A percentile compares a stretch with the other conserved stretches of the same genome.
Conservation (phyloP, 176 grass and related monocot genomes). For the Puccinellia tenuiflora region DNA sequence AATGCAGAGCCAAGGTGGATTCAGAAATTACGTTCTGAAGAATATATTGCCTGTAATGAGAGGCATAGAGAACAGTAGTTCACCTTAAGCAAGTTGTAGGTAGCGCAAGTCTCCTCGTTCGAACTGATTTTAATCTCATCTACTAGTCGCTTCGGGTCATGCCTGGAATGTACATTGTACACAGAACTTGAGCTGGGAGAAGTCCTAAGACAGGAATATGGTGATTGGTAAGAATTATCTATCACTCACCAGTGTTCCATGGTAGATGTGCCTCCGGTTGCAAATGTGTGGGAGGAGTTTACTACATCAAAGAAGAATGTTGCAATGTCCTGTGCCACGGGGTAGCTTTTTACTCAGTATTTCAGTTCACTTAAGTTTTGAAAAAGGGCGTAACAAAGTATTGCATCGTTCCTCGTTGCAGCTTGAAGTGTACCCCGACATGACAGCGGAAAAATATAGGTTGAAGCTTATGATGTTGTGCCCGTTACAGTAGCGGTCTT, state of each 20-base stretch:
- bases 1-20: background rate
- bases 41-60: background rate
- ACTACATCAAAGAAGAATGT: constrained; percentile 69
- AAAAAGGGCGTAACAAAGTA: background rate
- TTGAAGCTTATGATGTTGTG: background rate
- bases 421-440: background rate
- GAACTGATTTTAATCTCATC: constrained; percentile 61
- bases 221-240: background rate
- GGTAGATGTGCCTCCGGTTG: constrained; percentile 80
- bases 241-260: constrained; percentile 69
- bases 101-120: constrained; percentile 74
- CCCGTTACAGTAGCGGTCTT: background rate
- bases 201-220: background rate
- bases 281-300: constrained; percentile 76
- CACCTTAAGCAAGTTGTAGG: constrained; percentile 95
- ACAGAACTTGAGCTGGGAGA: constrained; percentile 5
- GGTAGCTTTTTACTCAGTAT: background rate
- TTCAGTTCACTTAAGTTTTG: background rate
- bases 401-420: background rate
- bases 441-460: background rate
- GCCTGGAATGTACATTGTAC: constrained; percentile 8
- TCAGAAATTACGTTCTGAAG: background rate
- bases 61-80: background rate
- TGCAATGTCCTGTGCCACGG: constrained; percentile 57
- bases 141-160: constrained; percentile 60